Base-by-base conservation (phyloP, 495 filamentous ascomycete species). In the Pseudevernia furfuracea region DNA sequence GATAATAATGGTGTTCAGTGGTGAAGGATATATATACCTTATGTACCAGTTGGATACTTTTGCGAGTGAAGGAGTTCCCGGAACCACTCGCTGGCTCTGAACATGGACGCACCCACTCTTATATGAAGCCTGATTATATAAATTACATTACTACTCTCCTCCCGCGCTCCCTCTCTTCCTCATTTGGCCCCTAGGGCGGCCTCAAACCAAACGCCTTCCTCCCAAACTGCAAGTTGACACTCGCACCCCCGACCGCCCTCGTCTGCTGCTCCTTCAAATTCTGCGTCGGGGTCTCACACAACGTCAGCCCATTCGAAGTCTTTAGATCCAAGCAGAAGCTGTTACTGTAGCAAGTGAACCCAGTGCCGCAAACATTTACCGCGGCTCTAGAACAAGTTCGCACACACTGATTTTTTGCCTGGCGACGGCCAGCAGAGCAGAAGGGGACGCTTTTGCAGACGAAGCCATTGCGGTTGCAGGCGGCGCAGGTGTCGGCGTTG, bases 181-280 rank as follows among this genome's bases (percentile, higher is more conserved):
- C n/a, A n/a, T n/a, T n/a, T n/a, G n/a, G n/a, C 4, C n/a, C n/a
- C 23, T 52, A 48, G 25, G 0, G 14, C 23, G 7, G 48, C 14
- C 48, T 52, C 23, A 17, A 14, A 6, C 37, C 39, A 12, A 46
- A 60, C 38, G 4, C 25, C 28, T 19, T 46, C 38, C 23, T 60
- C 58, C 25, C 2, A 32, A 46, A 60, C 58, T 44, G 58, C 36
- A 60, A 36, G n/a, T 46, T 11, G 3, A 44, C 28, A 60, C 15
- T 3, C 58, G 21, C 23, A 0, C 58, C 58, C 21, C 39, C 39
- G 14, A 62, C 60, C 32, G 60, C 46, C 60, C 8, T 62, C 25
- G 60, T 62, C 60, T 62, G 60, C 60, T 62, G 60, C 1, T 14
- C 11, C 23, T 41, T 49, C 1, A 14, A 7, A 62, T 55, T 36